Conservation (phyloP, 306 rosid genomes). For the Rosa persica region DNA sequence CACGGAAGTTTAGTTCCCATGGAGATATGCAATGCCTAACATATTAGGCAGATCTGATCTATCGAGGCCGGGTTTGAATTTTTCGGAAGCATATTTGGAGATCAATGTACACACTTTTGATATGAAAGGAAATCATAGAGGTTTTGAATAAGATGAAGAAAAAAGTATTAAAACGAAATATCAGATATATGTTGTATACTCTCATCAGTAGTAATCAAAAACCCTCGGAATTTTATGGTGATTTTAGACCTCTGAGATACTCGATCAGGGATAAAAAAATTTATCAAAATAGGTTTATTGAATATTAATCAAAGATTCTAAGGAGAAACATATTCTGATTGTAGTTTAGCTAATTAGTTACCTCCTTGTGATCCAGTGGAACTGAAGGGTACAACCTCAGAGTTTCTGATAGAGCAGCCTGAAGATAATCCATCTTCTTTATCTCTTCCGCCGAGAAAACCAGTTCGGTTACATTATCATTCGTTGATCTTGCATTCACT, state of each 20-base stretch:
- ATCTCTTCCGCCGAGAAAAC: constrained; percentile 69
- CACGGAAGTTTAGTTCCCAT: neutral
- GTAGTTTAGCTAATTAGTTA: constrained; percentile 13
- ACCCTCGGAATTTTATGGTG: no score
- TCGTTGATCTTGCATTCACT: constrained; percentile 43
- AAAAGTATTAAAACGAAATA: neutral
- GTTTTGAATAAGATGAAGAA: neutral
- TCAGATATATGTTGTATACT: no score
- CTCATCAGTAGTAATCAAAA: neutral
- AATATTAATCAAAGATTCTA: neutral
- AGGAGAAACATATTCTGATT: neutral
- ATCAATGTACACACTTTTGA: no score
- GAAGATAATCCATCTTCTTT: constrained; percentile 91
- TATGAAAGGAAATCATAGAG: neutral
- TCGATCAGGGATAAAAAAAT: no score
- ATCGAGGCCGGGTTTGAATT: neutral
- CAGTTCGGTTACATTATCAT: constrained; percentile 22
- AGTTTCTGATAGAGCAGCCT: constrained; percentile 86
- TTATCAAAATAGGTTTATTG: no score
- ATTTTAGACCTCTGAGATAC: no score
- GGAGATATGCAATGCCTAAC: no score
- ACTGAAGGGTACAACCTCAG: constrained; percentile 91
- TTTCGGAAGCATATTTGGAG: neutral
- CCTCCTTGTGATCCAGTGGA: constrained; percentile 94
- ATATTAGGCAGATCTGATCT: no score